Base-by-base conservation (phyloP, 1,284 basidiomycete genomes). In the Ustilago crameri region DNA sequence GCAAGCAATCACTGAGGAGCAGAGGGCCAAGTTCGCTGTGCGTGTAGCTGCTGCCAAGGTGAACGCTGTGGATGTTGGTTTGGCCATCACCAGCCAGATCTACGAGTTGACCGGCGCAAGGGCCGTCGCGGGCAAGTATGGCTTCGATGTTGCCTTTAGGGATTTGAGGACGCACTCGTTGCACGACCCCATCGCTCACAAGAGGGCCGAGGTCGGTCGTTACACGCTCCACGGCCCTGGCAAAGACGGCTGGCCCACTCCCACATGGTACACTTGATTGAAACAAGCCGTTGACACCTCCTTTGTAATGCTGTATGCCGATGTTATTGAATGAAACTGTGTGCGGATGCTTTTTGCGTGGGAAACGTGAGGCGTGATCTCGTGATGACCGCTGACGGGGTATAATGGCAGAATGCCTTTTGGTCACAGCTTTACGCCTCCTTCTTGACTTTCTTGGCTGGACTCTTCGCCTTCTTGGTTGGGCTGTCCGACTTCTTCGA, bases 161-260 rank as follows among this genome's bases (percentile, higher is more conserved):
- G 78, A 80, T 35, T 42, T 80, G 30, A 56, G 78, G 32, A 80
- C 78, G 1, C 78, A 84, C 66, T 68, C 76, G 7, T 72, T 84
- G 43, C 83, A 83, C 67, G 82, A 84, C 54, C 83, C 82, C 10
- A 79, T 83, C 32, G 80, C 75, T 4, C 80, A 83, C 71, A 80
- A 80, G 63, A 52, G 69, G 26, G 80, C 79, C 0, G 80, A 82
- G 60, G 78, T 82, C 7, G 80, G 77, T 10, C 54, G 81, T 10
- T 80, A 52, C 32, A 60, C 73, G 26, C 70, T 83, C 23, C 61
- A 76, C 48, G 76, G 75, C 8, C 74, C 75, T 23, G 74, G 73
- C 9, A 58, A 77, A 50, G 77, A 79, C 27, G 77, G 75, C 10
- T 79, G 77, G 77, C 73, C 77, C 22, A 70, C 70, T 9, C 77